A percentile compares a stretch with the other conserved stretches of the same genome.
These are phyloP conservation scores for Cyclotella kingstonii DNA, from an alignment of 108 stramenopile genomes.

Conservation along the genomic window DNA sequence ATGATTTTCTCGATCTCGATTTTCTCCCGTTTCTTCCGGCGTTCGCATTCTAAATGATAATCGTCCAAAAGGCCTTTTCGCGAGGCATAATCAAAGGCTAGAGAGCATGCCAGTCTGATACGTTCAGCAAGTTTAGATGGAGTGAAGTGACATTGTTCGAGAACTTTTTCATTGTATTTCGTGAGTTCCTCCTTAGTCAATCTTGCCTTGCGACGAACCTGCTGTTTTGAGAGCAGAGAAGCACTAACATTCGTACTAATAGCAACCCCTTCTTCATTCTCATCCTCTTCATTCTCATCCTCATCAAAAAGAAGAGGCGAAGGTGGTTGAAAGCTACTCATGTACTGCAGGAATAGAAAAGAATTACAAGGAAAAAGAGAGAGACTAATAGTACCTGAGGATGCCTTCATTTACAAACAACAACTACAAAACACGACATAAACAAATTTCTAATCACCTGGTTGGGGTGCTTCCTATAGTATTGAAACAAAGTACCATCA, in stretches of 20 bases:
- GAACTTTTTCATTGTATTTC: constrained; percentile 13
- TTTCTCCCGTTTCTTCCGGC: constrained; percentile 13
- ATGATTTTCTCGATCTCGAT: constrained; percentile 10
- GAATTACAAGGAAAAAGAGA: neutral
- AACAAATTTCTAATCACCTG: neutral
- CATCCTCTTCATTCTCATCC: constrained; percentile 16
- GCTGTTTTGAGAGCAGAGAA: neutral
- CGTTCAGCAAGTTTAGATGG: constrained; percentile 43
- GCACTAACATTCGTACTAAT: neutral
- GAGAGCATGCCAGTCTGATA: constrained; percentile 21
- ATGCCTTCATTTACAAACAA: too few relatives aligned
- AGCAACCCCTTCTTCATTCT: neutral
- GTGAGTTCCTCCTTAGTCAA: constrained; percentile 15
- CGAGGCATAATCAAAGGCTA: constrained; percentile 22
- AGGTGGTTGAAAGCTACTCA: constrained; percentile 27
- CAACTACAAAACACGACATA: neutral
- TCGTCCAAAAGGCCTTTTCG: constrained; percentile 19
- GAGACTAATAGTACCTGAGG: neutral
- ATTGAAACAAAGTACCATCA: constrained; percentile 23
- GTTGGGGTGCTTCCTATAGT: constrained; percentile 40
- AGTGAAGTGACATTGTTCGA: constrained; percentile 19
- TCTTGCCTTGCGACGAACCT: constrained; percentile 24
- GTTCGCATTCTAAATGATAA: constrained; percentile 18
- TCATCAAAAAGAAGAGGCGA: constrained; percentile 23
- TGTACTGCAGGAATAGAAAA: constrained; percentile 9